Evolutionary conservation across 2,329 filamentous ascomycete species (phyloP).

Genomic region (Aspergillus sp.): DNA sequence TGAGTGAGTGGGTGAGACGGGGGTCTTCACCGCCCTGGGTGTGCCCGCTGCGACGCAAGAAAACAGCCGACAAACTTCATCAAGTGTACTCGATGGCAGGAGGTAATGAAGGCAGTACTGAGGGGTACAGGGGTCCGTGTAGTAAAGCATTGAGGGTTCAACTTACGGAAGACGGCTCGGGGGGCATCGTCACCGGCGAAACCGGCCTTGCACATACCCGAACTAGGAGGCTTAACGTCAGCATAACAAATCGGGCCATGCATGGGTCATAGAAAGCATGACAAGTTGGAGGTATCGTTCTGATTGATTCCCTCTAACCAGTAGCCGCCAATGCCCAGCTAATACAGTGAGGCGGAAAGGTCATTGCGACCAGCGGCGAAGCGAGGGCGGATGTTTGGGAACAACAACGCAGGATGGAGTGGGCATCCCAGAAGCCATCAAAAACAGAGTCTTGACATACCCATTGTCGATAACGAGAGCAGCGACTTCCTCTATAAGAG

Average conservation of each 20-base stretch:
- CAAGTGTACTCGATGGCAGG: conserved; percentile 16
- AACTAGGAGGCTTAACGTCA: conserved; percentile 62
- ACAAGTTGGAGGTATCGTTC: not conserved
- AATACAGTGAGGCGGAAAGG: not conserved
- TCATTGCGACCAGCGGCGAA: conserved; percentile 18
- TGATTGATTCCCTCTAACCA: not conserved
- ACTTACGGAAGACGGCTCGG: conserved; percentile 99
- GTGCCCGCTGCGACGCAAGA: conserved; percentile 33
- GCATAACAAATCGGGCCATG: conserved; percentile 14
- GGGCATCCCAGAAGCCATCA: conserved; percentile 22
- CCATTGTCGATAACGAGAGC: conserved; percentile 99
- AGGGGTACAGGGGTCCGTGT: conserved; percentile 28
- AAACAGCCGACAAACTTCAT: conserved; percentile 13
- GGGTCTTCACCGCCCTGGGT: conserved; percentile 12
- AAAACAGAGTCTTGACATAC: conserved; percentile 66
- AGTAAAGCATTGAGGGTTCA: conserved; percentile 26
- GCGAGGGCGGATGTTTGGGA: conserved; percentile 14
- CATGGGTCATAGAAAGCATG: not conserved
- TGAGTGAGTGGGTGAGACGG: not conserved
- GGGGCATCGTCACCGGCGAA: conserved; percentile 99
- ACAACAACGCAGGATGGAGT: conserved; percentile 13
- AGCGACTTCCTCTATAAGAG: conserved; percentile 91
- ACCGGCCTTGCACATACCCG: conserved; percentile 99
- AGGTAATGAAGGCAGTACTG: conserved; percentile 21
- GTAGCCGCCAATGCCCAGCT: not conserved